Evolutionary conservation across 768 basidiomycete species (phyloP).

Genomic region (Boletus speciosus): DNA sequence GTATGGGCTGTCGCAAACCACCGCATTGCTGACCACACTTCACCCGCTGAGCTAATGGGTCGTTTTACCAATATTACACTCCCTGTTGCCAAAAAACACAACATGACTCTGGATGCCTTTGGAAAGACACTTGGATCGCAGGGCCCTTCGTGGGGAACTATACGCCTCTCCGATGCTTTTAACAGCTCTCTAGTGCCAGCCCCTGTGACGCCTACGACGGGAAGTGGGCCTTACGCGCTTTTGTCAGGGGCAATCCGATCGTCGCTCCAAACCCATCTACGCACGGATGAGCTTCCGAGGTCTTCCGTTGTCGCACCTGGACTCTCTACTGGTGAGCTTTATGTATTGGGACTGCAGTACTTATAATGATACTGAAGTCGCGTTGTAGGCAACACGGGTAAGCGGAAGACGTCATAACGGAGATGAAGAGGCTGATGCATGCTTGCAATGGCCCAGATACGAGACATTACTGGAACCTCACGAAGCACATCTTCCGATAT

Average conservation of each 20-base stretch:
- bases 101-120: slow-evolving; percentile 41
- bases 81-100: slow-evolving; percentile 31
- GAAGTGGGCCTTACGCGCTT: slow-evolving; percentile 37
- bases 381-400: slow-evolving; percentile 22
- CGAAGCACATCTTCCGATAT: slow-evolving; percentile 47
- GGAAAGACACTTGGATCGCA: slow-evolving; percentile 29
- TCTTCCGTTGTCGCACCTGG: slow-evolving; percentile 38
- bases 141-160: slow-evolving; percentile 32
- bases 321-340: slow-evolving; percentile 16
- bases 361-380: slow-evolving; percentile 1
- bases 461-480: slow-evolving; percentile 43
- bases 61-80: slow-evolving; percentile 8
- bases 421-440: slow-evolving; percentile 20
- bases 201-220: slow-evolving; percentile 39
- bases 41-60: slow-evolving; percentile 7
- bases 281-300: slow-evolving; percentile 20
- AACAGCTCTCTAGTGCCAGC: slow-evolving; percentile 36
- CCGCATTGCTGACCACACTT: slow-evolving; percentile 34
- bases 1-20: slow-evolving; percentile 36
- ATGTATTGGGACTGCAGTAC: not conserved
- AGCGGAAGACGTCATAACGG: slow-evolving; percentile 14
- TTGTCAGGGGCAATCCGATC: slow-evolving; percentile 44
- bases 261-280: slow-evolving; percentile 32
- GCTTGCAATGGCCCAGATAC: slow-evolving; percentile 35
- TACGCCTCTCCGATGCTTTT: slow-evolving; percentile 38